Base-by-base conservation (phyloP, 1,284 basidiomycete species). In the Ustilago crameri region DNA sequence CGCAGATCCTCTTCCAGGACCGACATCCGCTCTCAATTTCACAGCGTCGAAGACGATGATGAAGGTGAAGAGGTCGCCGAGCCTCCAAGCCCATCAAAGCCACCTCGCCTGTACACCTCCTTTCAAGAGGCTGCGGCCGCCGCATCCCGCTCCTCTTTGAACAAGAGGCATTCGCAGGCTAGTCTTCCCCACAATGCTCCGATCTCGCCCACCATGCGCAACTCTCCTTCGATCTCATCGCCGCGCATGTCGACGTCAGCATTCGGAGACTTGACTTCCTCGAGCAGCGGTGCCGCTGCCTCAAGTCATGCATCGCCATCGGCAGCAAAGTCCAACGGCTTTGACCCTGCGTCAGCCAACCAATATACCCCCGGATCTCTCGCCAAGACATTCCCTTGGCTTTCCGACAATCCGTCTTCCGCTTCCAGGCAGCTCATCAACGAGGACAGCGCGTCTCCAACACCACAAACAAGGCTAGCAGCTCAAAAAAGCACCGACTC, bases 71-170 rank as follows among this genome's bases (percentile, higher is more conserved):
- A 20, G 9, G 30, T 27, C 7, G 42, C n/a, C 4, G 50, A 61
- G 5, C 26, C 41, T 18, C 9, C 61, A 9, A 30, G 49, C 26
- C 38, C 44, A 5, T 24, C 51, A 9, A 65, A 43, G 23, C 32
- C 57, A 23, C 68, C 68, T 23, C 62, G 62, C 5, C 44, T 72
- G 27, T 67, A 67, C 41, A 60, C 42, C 9, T 67, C 63, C 1
- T 72, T 72, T 51, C 59, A 51, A 24, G 63, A 59, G 9, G 69
- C 69, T n/a, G 64, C 56, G 9, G 69, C 63, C 10, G 69, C 69
- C 9, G 69, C 69, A 2, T 72, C 69, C 5, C 59, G 63, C 15
- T 72, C 69, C 3, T 72, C 69, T 17, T 55, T 72, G 26, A 60
- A 63, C 52, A 59, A 72, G 22, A 27, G 59, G 20, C 9, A 24